Conservation (phyloP, 1,284 basidiomycete species). For the Heterobasidion parviporum region DNA sequence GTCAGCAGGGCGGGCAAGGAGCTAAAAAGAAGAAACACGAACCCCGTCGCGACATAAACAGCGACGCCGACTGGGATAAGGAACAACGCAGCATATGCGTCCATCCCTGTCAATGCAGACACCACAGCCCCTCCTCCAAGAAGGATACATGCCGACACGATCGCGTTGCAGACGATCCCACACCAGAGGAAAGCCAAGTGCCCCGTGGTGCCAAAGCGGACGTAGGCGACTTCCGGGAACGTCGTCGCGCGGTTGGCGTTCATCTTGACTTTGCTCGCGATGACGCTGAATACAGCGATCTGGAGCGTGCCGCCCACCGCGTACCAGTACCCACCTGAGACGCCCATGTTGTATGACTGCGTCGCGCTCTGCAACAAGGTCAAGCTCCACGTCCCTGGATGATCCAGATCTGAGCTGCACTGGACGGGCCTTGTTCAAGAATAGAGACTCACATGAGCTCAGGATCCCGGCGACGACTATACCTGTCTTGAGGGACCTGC, state of each 20-base stretch:
- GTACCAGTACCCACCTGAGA: slow-evolving; percentile 16
- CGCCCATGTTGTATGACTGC: slow-evolving; percentile 22
- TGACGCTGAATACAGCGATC: slow-evolving; percentile 27
- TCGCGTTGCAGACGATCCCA: slow-evolving; percentile 29
- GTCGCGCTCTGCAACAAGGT: slow-evolving; percentile 26
- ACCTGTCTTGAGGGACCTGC: slow-evolving; percentile 30
- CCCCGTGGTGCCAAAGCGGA: slow-evolving; percentile 36
- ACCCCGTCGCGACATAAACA: slow-evolving; percentile 39
- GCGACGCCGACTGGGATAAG: slow-evolving; percentile 52
- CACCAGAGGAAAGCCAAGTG: slow-evolving; percentile 42
- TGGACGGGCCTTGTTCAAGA: neutral
- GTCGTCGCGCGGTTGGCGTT: slow-evolving; percentile 23
- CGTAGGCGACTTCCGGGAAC: slow-evolving; percentile 16
- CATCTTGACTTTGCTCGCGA: slow-evolving; percentile 24
- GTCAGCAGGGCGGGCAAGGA: slow-evolving; percentile 33
- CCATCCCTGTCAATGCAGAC: slow-evolving; percentile 67
- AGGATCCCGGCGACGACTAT: slow-evolving; percentile 41
- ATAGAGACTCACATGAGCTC: slow-evolving; percentile 13
- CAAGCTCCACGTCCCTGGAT: slow-evolving; percentile 15
- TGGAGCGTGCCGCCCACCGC: slow-evolving; percentile 23
- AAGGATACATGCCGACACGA: slow-evolving; percentile 1
- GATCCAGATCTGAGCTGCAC: neutral
- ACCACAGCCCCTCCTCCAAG: slow-evolving; percentile 76
- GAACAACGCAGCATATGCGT: slow-evolving; percentile 53
- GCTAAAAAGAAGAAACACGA: slow-evolving; percentile 45